phyloP scores from a whole-genome alignment of 2,329 filamentous ascomycete species.

The Reticulascus tulasneorum region DNA sequence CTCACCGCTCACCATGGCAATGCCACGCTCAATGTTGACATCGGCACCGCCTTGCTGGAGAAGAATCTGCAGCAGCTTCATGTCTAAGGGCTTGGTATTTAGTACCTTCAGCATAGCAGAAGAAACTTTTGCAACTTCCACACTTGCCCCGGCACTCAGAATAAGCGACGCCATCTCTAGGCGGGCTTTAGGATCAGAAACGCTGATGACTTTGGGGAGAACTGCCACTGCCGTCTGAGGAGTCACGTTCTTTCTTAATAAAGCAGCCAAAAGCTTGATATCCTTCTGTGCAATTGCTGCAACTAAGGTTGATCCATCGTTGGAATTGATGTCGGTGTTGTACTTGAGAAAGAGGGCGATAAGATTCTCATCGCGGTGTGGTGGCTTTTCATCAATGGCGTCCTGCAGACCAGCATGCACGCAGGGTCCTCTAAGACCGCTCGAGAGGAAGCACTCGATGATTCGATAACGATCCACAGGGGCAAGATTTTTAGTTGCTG shows the following conservation, averaged over 20 bases:
- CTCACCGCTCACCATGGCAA: constrained; percentile 34
- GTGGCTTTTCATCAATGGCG: constrained; percentile 45
- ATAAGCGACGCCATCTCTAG: constrained; percentile 45
- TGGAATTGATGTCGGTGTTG: constrained; percentile 51
- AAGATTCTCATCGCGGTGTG: constrained; percentile 45
- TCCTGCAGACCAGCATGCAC: constrained; percentile 48
- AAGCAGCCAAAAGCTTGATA: constrained; percentile 35
- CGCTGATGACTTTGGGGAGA: constrained; percentile 43
- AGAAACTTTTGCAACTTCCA: constrained; percentile 37
- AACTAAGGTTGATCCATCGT: constrained; percentile 44
- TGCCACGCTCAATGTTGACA: constrained; percentile 44
- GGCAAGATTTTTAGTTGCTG: constrained; percentile 39
- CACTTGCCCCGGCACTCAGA: constrained; percentile 39
- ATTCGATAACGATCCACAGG: constrained; percentile 41
- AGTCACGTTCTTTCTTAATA: constrained; percentile 42
- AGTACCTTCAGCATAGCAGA: constrained; percentile 38
- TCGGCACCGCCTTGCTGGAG: constrained; percentile 50
- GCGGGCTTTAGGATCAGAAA: constrained; percentile 36
- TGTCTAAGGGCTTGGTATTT: constrained; percentile 42
- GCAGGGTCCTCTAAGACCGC: constrained; percentile 41
- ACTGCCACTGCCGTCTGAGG: constrained; percentile 44
- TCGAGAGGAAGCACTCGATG: constrained; percentile 45
- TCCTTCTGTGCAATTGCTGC: constrained; percentile 47
- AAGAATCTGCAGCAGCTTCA: constrained; percentile 43
- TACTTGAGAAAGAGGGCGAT: constrained; percentile 49